phyloP scores from a whole-genome alignment of 805 yeast species.

The Maudiozyma turicensis region DNA sequence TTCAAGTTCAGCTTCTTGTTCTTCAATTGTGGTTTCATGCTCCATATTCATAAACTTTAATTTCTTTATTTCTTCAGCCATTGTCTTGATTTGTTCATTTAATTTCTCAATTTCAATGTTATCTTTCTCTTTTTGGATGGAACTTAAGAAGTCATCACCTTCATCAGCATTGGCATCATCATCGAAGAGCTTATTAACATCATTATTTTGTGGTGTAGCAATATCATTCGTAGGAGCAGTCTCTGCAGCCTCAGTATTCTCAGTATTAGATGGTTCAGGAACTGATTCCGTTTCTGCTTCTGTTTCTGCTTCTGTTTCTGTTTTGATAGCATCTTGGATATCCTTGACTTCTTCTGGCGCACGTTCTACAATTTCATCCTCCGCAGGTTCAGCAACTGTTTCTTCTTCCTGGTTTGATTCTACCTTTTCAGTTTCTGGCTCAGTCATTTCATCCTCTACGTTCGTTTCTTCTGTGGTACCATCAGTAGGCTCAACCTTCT shows the following conservation, averaged over 20 bases:
- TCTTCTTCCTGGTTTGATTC: neutral
- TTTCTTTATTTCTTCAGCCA: constrained; percentile 28
- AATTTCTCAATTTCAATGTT: constrained; percentile 29
- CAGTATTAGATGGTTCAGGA: neutral
- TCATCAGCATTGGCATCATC: constrained; percentile 8
- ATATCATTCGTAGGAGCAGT: neutral
- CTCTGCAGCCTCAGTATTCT: constrained; percentile 1
- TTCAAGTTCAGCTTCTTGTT: constrained; percentile 31
- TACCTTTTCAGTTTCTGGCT: constrained; percentile 1
- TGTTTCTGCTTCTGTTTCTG: constrained; percentile 3
- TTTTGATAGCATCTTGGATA: neutral
- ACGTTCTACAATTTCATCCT: neutral
- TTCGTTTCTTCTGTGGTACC: constrained; percentile 3
- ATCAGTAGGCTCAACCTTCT: constrained; percentile 1
- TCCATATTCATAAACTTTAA: constrained; percentile 28
- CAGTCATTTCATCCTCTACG: neutral
- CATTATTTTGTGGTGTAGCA: neutral
- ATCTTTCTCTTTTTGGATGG: constrained; percentile 28
- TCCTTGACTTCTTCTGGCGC: constrained; percentile 3
- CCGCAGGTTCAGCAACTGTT: constrained; percentile 1
- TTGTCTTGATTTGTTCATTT: constrained; percentile 31
- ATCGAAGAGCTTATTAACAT: constrained; percentile 7
- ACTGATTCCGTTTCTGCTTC: constrained; percentile 2
- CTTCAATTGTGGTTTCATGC: constrained; percentile 28
- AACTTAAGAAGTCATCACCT: constrained; percentile 23